Conservation (phyloP, 2,329 filamentous ascomycete species). For the Fusarium newnesense region DNA sequence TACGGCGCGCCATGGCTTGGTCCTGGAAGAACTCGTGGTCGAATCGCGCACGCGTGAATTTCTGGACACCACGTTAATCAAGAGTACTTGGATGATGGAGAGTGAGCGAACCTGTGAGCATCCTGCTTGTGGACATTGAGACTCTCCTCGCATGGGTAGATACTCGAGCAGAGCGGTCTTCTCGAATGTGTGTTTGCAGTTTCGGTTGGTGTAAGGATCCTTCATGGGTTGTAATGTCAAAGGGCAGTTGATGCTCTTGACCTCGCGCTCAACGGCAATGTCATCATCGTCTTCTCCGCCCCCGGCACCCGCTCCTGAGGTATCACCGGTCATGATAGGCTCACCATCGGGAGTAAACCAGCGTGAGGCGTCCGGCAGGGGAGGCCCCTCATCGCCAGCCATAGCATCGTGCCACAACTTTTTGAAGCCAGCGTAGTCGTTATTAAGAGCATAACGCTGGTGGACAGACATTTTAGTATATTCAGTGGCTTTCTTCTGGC, state of each 20-base stretch:
- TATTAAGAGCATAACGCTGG: constrained; percentile 64
- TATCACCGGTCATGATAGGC: constrained; percentile 50
- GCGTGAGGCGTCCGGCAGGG: constrained; percentile 61
- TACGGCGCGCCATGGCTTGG: constrained; percentile 64
- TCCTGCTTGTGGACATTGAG: constrained; percentile 72
- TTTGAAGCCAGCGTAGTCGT: constrained; percentile 70
- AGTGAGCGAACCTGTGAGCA: constrained; percentile 64
- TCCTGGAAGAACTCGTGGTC: constrained; percentile 66
- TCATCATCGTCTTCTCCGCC: constrained; percentile 73
- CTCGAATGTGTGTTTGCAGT: constrained; percentile 80
- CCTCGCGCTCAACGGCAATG: constrained; percentile 71
- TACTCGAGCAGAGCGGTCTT: constrained; percentile 69
- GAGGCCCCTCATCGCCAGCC: constrained; percentile 59
- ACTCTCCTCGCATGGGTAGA: constrained; percentile 55
- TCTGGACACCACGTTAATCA: constrained; percentile 48
- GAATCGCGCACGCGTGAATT: constrained; percentile 54
- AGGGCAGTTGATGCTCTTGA: constrained; percentile 75
- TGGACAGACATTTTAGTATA: constrained; percentile 56
- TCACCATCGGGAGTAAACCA: constrained; percentile 64
- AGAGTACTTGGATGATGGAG: neutral
- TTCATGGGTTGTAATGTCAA: constrained; percentile 72
- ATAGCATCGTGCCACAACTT: constrained; percentile 66
- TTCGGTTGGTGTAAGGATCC: constrained; percentile 72
- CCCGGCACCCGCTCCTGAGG: constrained; percentile 42
- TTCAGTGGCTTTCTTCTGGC: constrained; percentile 51